Conservation (phyloP, 768 basidiomycete species). For the Cantharellus anzutake region DNA sequence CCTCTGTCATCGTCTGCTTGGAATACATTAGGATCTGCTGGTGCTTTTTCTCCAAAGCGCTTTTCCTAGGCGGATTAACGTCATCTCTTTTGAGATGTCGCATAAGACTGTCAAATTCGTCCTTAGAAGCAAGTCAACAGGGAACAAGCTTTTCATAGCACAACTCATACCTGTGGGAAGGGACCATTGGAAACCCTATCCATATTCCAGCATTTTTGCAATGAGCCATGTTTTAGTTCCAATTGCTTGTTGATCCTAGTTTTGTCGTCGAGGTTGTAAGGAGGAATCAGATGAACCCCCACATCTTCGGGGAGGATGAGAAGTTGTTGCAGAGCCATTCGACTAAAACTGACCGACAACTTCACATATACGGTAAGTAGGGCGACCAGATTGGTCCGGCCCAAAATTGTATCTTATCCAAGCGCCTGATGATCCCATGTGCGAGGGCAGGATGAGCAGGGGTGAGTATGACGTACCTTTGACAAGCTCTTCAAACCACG, state of each 20-base stretch:
- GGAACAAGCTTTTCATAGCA: neutral
- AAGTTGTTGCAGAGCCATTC: neutral
- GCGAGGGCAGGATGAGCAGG: neutral
- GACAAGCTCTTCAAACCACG: constrained; percentile 76
- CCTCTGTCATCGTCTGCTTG: constrained; percentile 61
- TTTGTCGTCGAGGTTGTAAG: constrained; percentile 53
- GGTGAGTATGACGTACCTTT: constrained; percentile 30
- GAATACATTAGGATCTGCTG: constrained; percentile 39
- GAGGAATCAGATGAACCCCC: constrained; percentile 32
- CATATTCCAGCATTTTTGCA: constrained; percentile 44
- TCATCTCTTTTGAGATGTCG: constrained; percentile 29
- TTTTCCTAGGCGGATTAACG: constrained; percentile 46
- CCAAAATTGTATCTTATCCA: constrained; percentile 81
- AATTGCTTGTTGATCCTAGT: constrained; percentile 40
- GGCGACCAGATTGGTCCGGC: constrained; percentile 27
- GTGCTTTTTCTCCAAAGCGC: constrained; percentile 43
- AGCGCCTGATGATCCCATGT: constrained; percentile 28
- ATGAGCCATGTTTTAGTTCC: constrained; percentile 60
- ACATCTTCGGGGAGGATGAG: constrained; percentile 24
- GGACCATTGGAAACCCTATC: constrained; percentile 68
- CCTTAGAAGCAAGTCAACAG: constrained; percentile 22
- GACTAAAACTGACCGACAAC: constrained; percentile 39
- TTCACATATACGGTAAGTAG: constrained; percentile 70
- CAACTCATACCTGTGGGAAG: constrained; percentile 35
- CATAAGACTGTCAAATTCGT: constrained; percentile 49